Conservation (phyloP, 2,329 filamentous ascomycete genomes). For the Neonectria ditissima region DNA sequence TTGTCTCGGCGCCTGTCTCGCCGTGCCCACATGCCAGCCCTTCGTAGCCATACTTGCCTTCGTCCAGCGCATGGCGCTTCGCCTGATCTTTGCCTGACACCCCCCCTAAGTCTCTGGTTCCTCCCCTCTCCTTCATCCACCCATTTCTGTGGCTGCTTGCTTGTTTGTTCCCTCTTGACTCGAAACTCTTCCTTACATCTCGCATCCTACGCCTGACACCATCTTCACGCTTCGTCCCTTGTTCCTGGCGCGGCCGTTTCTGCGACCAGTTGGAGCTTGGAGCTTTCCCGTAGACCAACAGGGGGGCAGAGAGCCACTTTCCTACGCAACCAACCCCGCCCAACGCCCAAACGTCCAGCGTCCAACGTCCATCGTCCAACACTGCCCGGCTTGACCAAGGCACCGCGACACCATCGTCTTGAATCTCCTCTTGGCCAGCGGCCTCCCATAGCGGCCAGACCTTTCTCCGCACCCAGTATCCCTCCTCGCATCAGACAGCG, state of each 20-base stretch:
- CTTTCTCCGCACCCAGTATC: background rate
- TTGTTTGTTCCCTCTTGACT: conserved; percentile 3
- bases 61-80: conserved; percentile 8
- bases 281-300: conserved; percentile 30
- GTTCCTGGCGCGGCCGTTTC: conserved; percentile 47
- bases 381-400: conserved; percentile 12
- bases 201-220: conserved; percentile 11
- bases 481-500: conserved; percentile 11
- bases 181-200: conserved; percentile 15
- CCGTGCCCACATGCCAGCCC: background rate
- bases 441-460: background rate
- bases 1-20: conserved; percentile 1
- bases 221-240: conserved; percentile 22
- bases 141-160: conserved; percentile 16
- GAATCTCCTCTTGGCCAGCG: conserved; percentile 16
- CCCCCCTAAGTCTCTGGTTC: background rate
- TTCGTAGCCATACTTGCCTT: background rate
- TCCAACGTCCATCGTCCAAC: conserved; percentile 20
- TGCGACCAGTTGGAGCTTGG: conserved; percentile 44
- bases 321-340: conserved; percentile 40
- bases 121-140: conserved; percentile 9
- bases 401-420: conserved; percentile 8
- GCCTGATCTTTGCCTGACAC: background rate
- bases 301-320: conserved; percentile 26
- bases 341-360: conserved; percentile 24